phyloP scores from a whole-genome alignment of 345 rosid genomes.

The Sisymbrium irio region DNA sequence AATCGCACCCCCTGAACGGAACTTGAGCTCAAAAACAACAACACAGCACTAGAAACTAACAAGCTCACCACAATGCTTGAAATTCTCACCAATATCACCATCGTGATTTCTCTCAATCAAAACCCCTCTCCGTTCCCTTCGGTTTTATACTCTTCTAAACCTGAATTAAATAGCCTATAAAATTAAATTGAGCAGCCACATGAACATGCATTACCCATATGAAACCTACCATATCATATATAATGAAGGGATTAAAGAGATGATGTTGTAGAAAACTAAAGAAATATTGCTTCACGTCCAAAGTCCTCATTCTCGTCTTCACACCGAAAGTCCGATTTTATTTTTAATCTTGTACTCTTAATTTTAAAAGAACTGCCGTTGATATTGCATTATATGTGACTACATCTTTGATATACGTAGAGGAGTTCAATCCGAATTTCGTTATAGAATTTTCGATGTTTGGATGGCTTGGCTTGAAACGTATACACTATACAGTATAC shows the following conservation, averaged over 20 bases:
- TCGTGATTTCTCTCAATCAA: background rate
- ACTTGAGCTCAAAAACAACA: conserved; percentile 13
- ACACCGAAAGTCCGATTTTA: background rate
- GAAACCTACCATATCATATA: conserved; percentile 23
- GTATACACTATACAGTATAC: no score
- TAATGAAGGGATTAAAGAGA: no score
- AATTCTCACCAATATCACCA: conserved; percentile 21
- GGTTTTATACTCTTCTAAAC: conserved; percentile 2
- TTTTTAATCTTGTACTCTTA: background rate
- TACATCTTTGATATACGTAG: no score
- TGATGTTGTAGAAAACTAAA: background rate
- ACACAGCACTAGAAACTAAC: conserved; percentile 9
- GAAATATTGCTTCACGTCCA: background rate
- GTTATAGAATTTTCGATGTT: background rate
- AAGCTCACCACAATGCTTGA: conserved; percentile 11
- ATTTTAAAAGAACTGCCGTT: background rate
- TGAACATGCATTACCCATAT: conserved; percentile 26
- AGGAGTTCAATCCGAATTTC: background rate
- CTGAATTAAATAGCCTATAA: background rate
- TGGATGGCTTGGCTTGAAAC: no score
- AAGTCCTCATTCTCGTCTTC: no score
- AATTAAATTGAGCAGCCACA: background rate
- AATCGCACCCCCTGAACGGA: conserved; percentile 11
- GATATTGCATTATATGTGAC: background rate
- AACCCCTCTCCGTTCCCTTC: background rate